Percentiles rank a stretch among this genome's conserved stretches.
phyloP scores from a whole-genome alignment of 768 basidiomycete species.

The Royoungia palumana region DNA sequence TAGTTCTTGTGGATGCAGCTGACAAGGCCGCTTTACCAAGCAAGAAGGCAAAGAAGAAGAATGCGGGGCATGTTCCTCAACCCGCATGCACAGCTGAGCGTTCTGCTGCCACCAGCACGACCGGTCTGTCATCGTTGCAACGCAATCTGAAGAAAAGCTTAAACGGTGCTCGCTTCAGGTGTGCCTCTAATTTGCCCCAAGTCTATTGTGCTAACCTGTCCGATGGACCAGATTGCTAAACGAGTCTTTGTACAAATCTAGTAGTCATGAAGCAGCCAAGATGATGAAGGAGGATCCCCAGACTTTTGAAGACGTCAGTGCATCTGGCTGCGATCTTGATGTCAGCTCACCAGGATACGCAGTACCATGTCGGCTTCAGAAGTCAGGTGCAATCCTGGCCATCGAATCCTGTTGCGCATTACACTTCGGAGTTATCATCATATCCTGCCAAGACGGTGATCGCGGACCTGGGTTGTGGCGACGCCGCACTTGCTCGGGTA shows the following conservation, averaged over 20 bases:
- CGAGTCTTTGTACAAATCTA: constrained; percentile 86
- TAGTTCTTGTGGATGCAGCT: constrained; percentile 10
- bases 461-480: constrained; percentile 94
- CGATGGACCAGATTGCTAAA: constrained; percentile 70
- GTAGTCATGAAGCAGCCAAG: constrained; percentile 65
- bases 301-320: constrained; percentile 75
- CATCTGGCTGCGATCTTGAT: constrained; percentile 3
- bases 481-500: constrained; percentile 78
- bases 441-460: constrained; percentile 71
- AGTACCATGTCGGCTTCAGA: constrained; percentile 95
- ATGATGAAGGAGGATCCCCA: constrained; percentile 85
- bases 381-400: constrained; percentile 93
- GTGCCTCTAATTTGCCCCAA: background rate
- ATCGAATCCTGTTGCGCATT: constrained; percentile 85
- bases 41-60: constrained; percentile 20
- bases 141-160: constrained; percentile 73
- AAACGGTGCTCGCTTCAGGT: constrained; percentile 89
- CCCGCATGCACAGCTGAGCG: constrained; percentile 18
- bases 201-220: constrained; percentile 7
- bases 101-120: constrained; percentile 9
- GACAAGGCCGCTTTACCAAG: constrained; percentile 4
- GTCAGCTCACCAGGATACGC: constrained; percentile 12
- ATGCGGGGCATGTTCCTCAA: constrained; percentile 16
- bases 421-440: constrained; percentile 59
- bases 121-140: constrained; percentile 68